These are phyloP conservation scores for Fusarium austroafricanum DNA, from an alignment of 2,329 filamentous ascomycete genomes.

Conservation along the genomic window DNA sequence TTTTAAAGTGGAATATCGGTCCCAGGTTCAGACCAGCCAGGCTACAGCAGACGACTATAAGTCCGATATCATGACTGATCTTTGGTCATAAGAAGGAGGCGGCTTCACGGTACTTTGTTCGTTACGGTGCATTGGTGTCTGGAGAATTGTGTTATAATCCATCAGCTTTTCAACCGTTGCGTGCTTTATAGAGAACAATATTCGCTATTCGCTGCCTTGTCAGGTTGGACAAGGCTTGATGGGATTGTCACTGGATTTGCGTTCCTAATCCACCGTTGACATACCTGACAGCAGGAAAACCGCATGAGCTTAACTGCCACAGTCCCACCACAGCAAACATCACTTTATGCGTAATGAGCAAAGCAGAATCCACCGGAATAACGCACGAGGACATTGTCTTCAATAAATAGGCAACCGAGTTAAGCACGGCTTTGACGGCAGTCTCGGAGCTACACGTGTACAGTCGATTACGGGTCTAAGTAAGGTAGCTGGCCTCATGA, in stretches of 20 bases:
- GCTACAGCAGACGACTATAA: neutral
- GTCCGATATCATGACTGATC: neutral
- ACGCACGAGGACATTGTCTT: neutral
- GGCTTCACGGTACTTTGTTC: conserved; percentile 34
- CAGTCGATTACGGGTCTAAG: neutral
- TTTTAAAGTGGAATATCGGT: neutral
- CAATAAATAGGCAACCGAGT: neutral
- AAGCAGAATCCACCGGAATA: neutral
- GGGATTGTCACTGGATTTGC: neutral
- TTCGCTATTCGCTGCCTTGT: conserved; percentile 8
- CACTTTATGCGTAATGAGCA: neutral
- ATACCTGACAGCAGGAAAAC: neutral
- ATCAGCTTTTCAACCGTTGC: conserved; percentile 30
- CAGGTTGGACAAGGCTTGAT: neutral
- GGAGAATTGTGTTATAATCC: conserved; percentile 40
- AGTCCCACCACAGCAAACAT: neutral
- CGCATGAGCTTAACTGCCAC: neutral
- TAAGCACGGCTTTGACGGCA: conserved; percentile 16
- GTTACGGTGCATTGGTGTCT: conserved; percentile 43
- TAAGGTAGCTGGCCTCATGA: conserved; percentile 21
- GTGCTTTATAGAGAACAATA: conserved; percentile 35
- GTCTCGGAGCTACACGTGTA: conserved; percentile 30
- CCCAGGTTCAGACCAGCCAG: neutral
- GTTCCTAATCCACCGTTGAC: neutral
- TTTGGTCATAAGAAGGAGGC: neutral